A percentile compares a stretch with the other conserved stretches of the same genome.
These are phyloP conservation scores for Alternaria novae-zelandiae DNA, from an alignment of 2,329 filamentous ascomycete species.

Conservation along the genomic window DNA sequence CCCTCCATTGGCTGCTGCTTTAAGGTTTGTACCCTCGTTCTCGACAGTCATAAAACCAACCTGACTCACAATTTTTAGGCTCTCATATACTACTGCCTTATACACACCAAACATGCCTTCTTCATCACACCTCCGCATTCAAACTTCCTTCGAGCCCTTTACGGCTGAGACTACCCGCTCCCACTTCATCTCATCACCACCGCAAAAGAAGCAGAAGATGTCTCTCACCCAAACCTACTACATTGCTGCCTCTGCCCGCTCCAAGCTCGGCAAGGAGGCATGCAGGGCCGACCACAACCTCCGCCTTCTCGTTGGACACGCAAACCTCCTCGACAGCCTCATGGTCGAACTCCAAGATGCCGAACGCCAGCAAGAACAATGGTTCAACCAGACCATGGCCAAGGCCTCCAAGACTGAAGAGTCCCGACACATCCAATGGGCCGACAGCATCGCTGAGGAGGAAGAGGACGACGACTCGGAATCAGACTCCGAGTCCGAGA, in stretches of 20 bases:
- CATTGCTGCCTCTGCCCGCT: conserved; percentile 93
- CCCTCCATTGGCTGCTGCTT: conserved; percentile 40
- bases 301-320: conserved; percentile 92
- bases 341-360: conserved; percentile 93
- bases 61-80: conserved; percentile 58
- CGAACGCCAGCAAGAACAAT: conserved; percentile 92
- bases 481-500: conserved; percentile 60
- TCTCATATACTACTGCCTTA: conserved; percentile 38
- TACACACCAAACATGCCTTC: conserved; percentile 53
- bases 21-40: conserved; percentile 42
- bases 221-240: conserved; percentile 98
- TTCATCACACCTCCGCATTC: conserved; percentile 53
- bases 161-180: conserved; percentile 53
- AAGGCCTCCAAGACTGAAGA: conserved; percentile 70
- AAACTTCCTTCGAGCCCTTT: conserved; percentile 55
- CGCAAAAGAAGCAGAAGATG: conserved; percentile 79
- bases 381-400: conserved; percentile 96
- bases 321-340: conserved; percentile 94
- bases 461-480: conserved; percentile 64
- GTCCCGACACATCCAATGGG: conserved; percentile 82
- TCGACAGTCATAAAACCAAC: conserved; percentile 49
- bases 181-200: conserved; percentile 50
- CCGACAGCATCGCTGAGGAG: conserved; percentile 77
- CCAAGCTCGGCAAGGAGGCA: conserved; percentile 94
- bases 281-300: conserved; percentile 91